These are phyloP conservation scores for Trichoderma brevicompactum DNA, from an alignment of 2,329 filamentous ascomycete genomes.

Conservation along the genomic window DNA sequence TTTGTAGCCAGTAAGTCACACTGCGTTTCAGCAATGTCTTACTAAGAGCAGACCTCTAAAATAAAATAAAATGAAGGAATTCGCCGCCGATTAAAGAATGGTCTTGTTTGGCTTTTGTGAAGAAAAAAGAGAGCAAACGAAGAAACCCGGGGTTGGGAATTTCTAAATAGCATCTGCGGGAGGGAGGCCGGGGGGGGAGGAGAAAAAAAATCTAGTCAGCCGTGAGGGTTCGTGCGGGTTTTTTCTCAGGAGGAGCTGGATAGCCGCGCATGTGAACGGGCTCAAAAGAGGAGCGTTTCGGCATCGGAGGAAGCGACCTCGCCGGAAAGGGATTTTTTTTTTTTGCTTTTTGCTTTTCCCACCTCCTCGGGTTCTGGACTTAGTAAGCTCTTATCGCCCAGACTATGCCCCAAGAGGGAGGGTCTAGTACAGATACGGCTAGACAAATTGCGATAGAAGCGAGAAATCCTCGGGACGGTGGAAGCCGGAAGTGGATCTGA, in stretches of 20 bases:
- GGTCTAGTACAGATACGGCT: slow-evolving; percentile 30
- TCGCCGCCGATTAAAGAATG: background rate
- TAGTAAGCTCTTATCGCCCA: slow-evolving; percentile 6
- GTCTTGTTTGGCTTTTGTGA: background rate
- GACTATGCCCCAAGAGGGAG: slow-evolving; percentile 6
- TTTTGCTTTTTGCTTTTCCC: background rate
- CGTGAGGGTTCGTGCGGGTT: slow-evolving; percentile 14
- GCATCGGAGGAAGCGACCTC: slow-evolving; percentile 20
- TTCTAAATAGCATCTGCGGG: slow-evolving; percentile 1
- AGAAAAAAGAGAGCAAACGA: slow-evolving; percentile 3
- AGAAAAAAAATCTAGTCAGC: slow-evolving; percentile 13
- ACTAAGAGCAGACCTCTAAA: background rate
- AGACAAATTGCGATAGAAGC: slow-evolving; percentile 29
- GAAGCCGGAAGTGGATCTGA: slow-evolving; percentile 27
- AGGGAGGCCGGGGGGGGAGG: background rate
- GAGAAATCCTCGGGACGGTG: slow-evolving; percentile 40
- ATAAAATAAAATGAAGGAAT: background rate
- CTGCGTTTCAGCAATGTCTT: slow-evolving; percentile 3
- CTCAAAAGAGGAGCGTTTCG: slow-evolving; percentile 14
- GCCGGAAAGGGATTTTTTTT: slow-evolving; percentile 10
- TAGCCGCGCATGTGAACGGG: slow-evolving; percentile 12
- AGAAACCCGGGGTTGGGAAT: slow-evolving; percentile 7
- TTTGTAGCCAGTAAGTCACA: too few species aligned
- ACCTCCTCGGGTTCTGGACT: background rate
- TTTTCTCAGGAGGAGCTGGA: slow-evolving; percentile 5